Base-by-base conservation (phyloP, 208 protist species). In the Zelonia costaricensis region DNA sequence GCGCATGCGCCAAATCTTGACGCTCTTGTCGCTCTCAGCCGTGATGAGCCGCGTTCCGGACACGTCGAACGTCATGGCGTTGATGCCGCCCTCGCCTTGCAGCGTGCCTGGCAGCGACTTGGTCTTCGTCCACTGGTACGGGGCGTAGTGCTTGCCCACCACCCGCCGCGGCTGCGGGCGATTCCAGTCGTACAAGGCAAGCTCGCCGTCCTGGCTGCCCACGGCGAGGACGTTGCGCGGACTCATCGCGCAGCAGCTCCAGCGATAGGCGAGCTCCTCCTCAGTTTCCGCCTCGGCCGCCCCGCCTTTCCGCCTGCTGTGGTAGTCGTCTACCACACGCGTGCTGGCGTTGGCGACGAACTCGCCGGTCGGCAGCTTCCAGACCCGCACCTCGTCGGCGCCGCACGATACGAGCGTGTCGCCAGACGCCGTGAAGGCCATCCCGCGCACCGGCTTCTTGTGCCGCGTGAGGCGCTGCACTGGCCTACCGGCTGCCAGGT, bases 131-230 rank as follows among this genome's bases (percentile, higher is more conserved):
- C 82, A 65, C 62, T 95, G 86, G 62, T 92, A 86, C 18, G 83
- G 78, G 16, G 84, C 66, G 62, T 99, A 86, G 63, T 74, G 49
- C 38, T 36, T 42, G 2, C 52, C 44, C 22, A 45, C 52, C 23
- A 68, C 61, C 13, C 38, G 49, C 33, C 65, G 51, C 31, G 80
- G 62, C 57, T 89, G 84, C 22, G 72, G 97, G 4, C 88, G 93
- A n/a, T 91, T 92, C 95, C 97, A 99, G 81, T 99, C 99, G 76
- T 98, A 99, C 27, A 99, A 96, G 28, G 87, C 74, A 9, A 98
- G 13, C n/a, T 82, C 66, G 15, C 92, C 92, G 65, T 97, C 90
- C 38, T 90, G 89, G n/a, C 94, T 97, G 31, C 94, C 96, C 0
- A 98, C 94, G 2, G 99, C 67, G 6, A 99, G 88, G 31, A 97